Evolutionary conservation across 306 rosid species (phyloP).

Genomic region (Acacia confusa): DNA sequence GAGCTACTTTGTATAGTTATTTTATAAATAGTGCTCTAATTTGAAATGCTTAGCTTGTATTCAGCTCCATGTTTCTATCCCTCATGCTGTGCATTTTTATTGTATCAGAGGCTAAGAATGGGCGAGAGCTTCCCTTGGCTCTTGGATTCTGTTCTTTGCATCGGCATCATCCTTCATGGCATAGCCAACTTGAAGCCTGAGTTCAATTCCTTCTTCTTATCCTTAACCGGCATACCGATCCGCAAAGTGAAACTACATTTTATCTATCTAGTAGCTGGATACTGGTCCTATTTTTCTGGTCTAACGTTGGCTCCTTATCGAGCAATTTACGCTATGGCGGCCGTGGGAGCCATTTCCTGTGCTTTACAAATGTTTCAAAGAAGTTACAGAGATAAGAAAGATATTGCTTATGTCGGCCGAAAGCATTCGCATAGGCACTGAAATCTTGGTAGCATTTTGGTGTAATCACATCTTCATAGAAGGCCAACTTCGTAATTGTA

Average conservation of each 20-base stretch:
- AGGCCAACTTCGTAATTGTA: conserved; percentile 4
- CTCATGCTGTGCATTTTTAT: conserved; percentile 17
- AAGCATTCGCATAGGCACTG: conserved; percentile 81
- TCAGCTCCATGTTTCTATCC: not conserved
- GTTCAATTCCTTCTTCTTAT: conserved; percentile 59
- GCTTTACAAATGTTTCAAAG: conserved; percentile 54
- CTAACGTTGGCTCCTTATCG: conserved; percentile 73
- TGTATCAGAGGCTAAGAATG: conserved; percentile 75
- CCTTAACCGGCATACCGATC: conserved; percentile 48
- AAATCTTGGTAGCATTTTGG: conserved; percentile 22
- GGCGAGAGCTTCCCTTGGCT: conserved; percentile 79
- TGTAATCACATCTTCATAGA: conserved; percentile 2
- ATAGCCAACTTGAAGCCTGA: conserved; percentile 70
- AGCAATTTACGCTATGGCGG: conserved; percentile 69
- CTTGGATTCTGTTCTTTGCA: conserved; percentile 77
- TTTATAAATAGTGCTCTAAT: not conserved
- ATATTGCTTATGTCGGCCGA: conserved; percentile 52
- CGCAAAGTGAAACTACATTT: conserved; percentile 54
- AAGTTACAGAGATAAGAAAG: conserved; percentile 52
- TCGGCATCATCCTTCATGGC: conserved; percentile 87
- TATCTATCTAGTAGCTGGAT: conserved; percentile 76
- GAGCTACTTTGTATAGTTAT: not conserved
- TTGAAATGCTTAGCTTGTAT: not conserved
- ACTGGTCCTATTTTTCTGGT: conserved; percentile 68
- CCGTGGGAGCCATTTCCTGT: conserved; percentile 65